Percentiles rank a stretch among this genome's conserved stretches.
phyloP scores from a whole-genome alignment of 169 alveolate species.

The Plasmodium berghei region DNA sequence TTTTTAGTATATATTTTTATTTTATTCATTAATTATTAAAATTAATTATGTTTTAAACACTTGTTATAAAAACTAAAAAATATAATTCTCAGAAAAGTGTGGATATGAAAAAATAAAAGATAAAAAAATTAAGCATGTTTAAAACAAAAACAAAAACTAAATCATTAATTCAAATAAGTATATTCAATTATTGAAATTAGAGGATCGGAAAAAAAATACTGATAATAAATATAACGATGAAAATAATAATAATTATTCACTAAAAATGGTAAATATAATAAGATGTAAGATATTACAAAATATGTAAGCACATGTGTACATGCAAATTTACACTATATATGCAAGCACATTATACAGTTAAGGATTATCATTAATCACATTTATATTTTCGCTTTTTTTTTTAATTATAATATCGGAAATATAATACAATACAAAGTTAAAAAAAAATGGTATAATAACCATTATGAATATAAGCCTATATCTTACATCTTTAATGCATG shows the following conservation, averaged over 20 bases:
- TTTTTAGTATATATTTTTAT: slow-evolving; percentile 3
- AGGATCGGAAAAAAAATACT: too few relatives aligned
- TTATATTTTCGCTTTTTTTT: slow-evolving; percentile 2
- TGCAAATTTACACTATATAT: too few relatives aligned
- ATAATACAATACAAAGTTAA: slow-evolving; percentile 44
- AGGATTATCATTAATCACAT: slow-evolving; percentile 6
- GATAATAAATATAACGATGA: too few relatives aligned
- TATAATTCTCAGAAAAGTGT: too few relatives aligned
- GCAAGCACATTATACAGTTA: too few relatives aligned
- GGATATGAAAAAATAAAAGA: background rate
- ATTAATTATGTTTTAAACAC: background rate
- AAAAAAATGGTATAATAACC: slow-evolving; percentile 55
- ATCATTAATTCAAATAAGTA: too few relatives aligned
- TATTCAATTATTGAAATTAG: too few relatives aligned
- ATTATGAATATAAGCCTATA: slow-evolving; percentile 50
- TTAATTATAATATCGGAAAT: slow-evolving; percentile 53
- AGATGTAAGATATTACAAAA: too few relatives aligned
- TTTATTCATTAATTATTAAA: slow-evolving; percentile 8
- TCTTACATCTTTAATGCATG: slow-evolving; percentile 29
- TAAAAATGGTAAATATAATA: too few relatives aligned
- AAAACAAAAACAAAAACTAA: too few relatives aligned
- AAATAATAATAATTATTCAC: too few relatives aligned
- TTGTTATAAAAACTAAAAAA: slow-evolving; percentile 5
- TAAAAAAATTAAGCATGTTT: background rate
- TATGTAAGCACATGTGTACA: too few relatives aligned